Evolutionary conservation across 1,284 basidiomycete genomes (phyloP), one percentile per base, ranked within the genome.

Genomic region (Gymnopus androsaceus): DNA sequence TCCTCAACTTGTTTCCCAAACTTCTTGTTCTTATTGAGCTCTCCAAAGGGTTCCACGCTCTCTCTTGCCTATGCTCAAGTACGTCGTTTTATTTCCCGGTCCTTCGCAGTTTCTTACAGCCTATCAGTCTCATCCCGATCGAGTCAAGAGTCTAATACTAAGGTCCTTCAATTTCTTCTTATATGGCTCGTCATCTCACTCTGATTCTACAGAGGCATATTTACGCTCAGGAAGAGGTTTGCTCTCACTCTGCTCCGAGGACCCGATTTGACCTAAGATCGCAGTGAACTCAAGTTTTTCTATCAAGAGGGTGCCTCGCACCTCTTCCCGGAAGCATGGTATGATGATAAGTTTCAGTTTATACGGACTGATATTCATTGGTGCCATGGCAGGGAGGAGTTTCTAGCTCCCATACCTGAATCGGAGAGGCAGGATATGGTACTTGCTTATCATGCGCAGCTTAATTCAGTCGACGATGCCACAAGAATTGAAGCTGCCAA

Each of bases 241-340:
- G 67, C 23, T 27, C 42, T 51, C 14, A 15, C 6, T 17, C 17
- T 21, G 27, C 46, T 51, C 19, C 33, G 34, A 27, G 27, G 17
- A 30, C 37, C 27, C 25, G 52, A 37, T 37, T 12, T 40, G 17
- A 19, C n/a, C 38, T 54, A 51, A 52, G 42, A 9, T 34, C 27
- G 17, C 47, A 90, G 85, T 63, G 95, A 98, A 72, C 81, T 98
- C 27, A 78, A 82, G 25, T 98, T 95, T 77, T 97, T 98, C 77
- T 98, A 97, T 72, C 93, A 95, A 75, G 81, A 90, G 1, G 91
- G 90, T 8, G 74, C 88, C 17, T 88, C 86, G 2, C 85, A 89
- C 68, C 71, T 95, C 53, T 95, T 94, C 78, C 93, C 94, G 0
- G 93, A 95, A 67, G 89, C 90, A 63, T 94, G 91, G 91, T 90